Evolutionary conservation across 129 eudicot species (phyloP), one percentile per base, ranked within the genome.

Genomic region (Artemisia annua): DNA sequence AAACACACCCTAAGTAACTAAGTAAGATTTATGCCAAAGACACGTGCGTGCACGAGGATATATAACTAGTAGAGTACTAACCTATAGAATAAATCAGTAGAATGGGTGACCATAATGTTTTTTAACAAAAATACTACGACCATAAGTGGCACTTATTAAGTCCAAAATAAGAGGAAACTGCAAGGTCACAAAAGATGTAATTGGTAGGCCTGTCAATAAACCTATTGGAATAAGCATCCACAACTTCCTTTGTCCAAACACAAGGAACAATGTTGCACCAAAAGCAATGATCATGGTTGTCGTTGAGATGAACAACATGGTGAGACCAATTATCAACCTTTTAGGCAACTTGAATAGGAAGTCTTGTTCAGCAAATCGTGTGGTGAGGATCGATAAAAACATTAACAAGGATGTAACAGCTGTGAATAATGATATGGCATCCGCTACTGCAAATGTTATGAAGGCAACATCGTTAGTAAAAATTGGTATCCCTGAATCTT

Each of bases 251-350:
- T 49, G 6, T 20, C 57, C 71, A 48, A 67, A 44, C 16, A 67
- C 32, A 19, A 67, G 57, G 26, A 35, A 20, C 15, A 67, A 44
- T 13, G 72, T 67, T 4, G 72, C 50, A 18, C 55, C 54, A 58
- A 72, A 72, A 24, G 69, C 67, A 26, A 60, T 60, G 24, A 72
- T 60, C 77, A 72, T 72, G 9, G 77, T 13, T 5, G 77, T 60
- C 2, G 64, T 59, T 32, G 43, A 59, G 64, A 59, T 59, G 64
- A 59, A 59, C 43, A 22, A 59, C 13, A 46, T 48, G 24, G 51
- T 69, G 7, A 72, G 69, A 58, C 77, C 77, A 1, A 72, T 59
- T 3, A 60, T 72, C 39, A 72, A 24, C 24, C 67, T 72, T 13
- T 20, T 60, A 3, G 77, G 77, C 24, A 72, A 48, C 46, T 16